Evolutionary conservation across 225 moss, liverwort and hornwort genomes (phyloP), one percentile per base, ranked within the genome.

Genomic region (Physcomitrium patens): DNA sequence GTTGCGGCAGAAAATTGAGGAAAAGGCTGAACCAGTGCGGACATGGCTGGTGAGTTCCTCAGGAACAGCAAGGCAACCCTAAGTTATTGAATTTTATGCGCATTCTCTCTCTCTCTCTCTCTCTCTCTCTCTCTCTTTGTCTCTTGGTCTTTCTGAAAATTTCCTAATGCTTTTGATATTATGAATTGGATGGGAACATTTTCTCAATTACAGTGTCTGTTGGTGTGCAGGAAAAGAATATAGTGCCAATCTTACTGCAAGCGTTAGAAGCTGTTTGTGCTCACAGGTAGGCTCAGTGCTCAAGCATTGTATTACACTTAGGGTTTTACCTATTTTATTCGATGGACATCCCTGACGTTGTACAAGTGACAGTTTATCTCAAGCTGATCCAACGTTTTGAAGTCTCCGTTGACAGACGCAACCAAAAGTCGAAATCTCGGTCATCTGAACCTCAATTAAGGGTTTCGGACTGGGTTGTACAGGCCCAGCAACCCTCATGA

Each of bases 401-500:
- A 67, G 49, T 52, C 19, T 19, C 68, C 8, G 7, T 57, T 22
- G 44, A 17, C 44, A 70, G 23, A 13, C 20, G 28, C 13, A 5
- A 28, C 20, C 18, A 52, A 14, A 27, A 50, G 48, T 27, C 37
- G 14, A 23, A 19, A 48, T n/a, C 19, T 48, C 9, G 8, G 48
- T 46, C n/a, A 28, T 12, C 48, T 19, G 0, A 11, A 49, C 19
- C 60, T 49, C 12, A 26, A 47, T 7, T 12, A 70, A 44, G 12
- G 1, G 1, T 70, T 55, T 58, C 16, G 57, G 44, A 17, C 41
- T 74, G 3, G 8, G 15, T 53, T 49, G 6, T 42, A 15, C 69
- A 88, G 88, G 44, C 88, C 88, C 0, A 88, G 82, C 76, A 88
- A 88, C 20, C 82, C 88, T 1, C 80, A 80, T 57, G 88, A 88